phyloP scores from a whole-genome alignment of 2,329 filamentous ascomycete genomes.

The Ploettnerulaceae sp. region DNA sequence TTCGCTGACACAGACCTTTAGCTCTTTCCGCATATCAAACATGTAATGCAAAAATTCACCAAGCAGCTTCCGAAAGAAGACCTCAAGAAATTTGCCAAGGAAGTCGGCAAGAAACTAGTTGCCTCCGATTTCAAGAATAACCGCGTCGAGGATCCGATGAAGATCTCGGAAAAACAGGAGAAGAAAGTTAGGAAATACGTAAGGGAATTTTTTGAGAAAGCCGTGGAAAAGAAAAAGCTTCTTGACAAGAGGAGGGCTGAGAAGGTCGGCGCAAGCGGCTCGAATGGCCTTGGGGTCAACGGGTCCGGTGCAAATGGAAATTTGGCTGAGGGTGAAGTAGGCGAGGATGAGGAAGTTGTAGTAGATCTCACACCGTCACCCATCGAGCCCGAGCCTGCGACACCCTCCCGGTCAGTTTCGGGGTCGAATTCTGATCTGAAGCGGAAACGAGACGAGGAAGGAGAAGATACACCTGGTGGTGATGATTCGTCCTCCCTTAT shows the following conservation, averaged over 20 bases:
- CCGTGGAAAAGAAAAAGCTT: slow-evolving; percentile 67
- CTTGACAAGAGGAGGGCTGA: slow-evolving; percentile 63
- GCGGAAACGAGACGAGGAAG: slow-evolving; percentile 52
- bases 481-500: slow-evolving; percentile 13
- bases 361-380: slow-evolving; percentile 24
- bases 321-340: slow-evolving; percentile 31
- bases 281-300: slow-evolving; percentile 26
- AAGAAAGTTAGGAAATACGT: slow-evolving; percentile 80
- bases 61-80: slow-evolving; percentile 81
- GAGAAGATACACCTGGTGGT: slow-evolving; percentile 29
- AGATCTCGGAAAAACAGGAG: slow-evolving; percentile 70
- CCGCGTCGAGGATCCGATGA: slow-evolving; percentile 77
- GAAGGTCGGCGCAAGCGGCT: slow-evolving; percentile 30
- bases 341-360: slow-evolving; percentile 29
- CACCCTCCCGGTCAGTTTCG: slow-evolving; percentile 42
- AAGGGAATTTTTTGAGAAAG: slow-evolving; percentile 81
- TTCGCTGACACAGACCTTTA: slow-evolving; percentile 37
- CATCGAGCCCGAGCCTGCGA: slow-evolving; percentile 38
- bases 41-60: slow-evolving; percentile 81
- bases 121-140: slow-evolving; percentile 87
- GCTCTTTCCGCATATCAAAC: slow-evolving; percentile 80
- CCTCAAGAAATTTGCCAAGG: slow-evolving; percentile 57
- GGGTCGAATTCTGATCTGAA: slow-evolving; percentile 42
- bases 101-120: slow-evolving; percentile 82
- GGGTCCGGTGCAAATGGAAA: slow-evolving; percentile 29